Evolutionary conservation across 257 asterid genomes (phyloP), one percentile per base, ranked within the genome.

Genomic region (Solanum ossicruentum): DNA sequence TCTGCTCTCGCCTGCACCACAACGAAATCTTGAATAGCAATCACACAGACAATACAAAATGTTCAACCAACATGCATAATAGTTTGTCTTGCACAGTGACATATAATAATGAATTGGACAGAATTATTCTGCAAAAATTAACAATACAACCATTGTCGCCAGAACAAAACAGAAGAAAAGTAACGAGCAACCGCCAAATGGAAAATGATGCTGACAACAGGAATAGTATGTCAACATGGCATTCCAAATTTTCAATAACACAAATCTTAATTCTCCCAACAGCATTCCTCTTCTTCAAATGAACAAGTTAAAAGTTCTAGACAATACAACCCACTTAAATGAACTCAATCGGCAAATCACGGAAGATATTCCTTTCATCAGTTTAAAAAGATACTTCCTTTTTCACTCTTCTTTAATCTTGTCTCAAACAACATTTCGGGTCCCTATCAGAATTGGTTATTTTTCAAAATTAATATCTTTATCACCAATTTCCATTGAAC

Each of bases 1-100:
- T 93, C 98, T n/a, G 99, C 97, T 88, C 90, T 92, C 0, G 93
- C 98, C 99, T 95, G 95, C 92, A 90, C 51, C 86, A 85, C 77
- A 89, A 54, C 55, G 32, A 56, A 41, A 87, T 49, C 73, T 69
- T 69, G 57, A 69, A 58, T 51, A 52, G 23, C 81, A 69, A 47
- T 66, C 21, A 51, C 28, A 54, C 41, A 49, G 16, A 77, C 55
- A 73, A 65, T 55, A 73, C 81, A 82, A 49, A 83, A 21, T 55
- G 80, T 60, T 85, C 49, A 66, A 85, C 79, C 28, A 63, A 55
- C 57, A 85, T 13, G 43, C 60, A n/a, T 21, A 23, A 23, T 47
- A 10, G 43, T 43, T 83, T 41, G 47, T 66, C 58, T 66, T 83
- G 78, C 80, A 26, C 16, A 65, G 49, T 49, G 43, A 65, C 45